Base-by-base conservation (phyloP, 345 rosid genomes). In the Syzygium aromaticum region DNA sequence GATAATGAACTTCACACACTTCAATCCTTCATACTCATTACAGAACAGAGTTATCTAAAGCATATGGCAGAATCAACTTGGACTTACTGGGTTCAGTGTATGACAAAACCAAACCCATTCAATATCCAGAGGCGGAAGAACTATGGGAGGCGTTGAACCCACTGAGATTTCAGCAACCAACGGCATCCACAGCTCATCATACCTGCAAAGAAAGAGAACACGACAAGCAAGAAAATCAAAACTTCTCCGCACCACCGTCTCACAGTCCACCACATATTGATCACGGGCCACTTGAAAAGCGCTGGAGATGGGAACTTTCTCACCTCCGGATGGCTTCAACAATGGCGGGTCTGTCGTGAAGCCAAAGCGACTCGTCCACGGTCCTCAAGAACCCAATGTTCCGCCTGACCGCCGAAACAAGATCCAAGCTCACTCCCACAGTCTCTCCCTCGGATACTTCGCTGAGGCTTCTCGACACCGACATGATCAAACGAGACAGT, bases 21-120 rank as follows among this genome's bases (percentile, higher is more conserved):
- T 73, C 80, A 73, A 73, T 73, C 25, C 15, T 73, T 19, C 80
- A 9, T 73, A 17, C 80, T 17, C 22, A 19, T 73, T 33, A 19
- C 80, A 73, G 80, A 33, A 19, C 46, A 73, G 14, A 33, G 80
- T 38, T 23, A 38, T 73, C 27, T 38, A 38, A 73, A 19, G 49
- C 80, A 17, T 4, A 38, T 38, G 88, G 92, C 88, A 90, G 84
- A 90, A 86, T 87, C 63, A 89, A 28, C 67, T n/a, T 30, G 28
- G 51, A 27, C 92, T 90, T 90, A 97, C 99, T 84, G 97, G 95
- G 88, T 97, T 96, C 93, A 97, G 92, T 40, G 96, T 89, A 88
- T 97, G 99, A 87, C 98, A 97, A 90, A 96, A 94, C 98, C 98
- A 97, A 90, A 97, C 95, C 98, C 99, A 97, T 91, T 96, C 98